Percentiles rank a stretch among this genome's conserved stretches.
Evolutionary conservation across 225 moss, liverwort and hornwort genomes (phyloP).

Genomic region (Marchantia polymorpha): DNA sequence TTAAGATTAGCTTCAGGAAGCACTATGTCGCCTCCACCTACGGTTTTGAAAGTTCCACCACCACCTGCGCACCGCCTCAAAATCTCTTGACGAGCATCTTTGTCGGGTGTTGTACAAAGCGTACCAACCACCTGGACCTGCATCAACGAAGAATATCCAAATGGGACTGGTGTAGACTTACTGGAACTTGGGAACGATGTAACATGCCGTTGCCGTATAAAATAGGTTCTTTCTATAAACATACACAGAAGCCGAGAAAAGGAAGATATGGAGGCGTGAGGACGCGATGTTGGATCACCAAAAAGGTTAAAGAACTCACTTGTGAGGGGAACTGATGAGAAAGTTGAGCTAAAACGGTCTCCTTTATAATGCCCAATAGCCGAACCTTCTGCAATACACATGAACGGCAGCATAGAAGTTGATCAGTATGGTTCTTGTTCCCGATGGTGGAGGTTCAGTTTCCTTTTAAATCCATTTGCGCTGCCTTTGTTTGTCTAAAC

Average conservation of each 20-base stretch:
- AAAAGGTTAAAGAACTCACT: constrained; percentile 36
- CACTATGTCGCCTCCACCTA: constrained; percentile 64
- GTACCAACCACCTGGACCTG: constrained; percentile 95
- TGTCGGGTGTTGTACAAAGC: constrained; percentile 74
- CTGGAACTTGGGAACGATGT: neutral
- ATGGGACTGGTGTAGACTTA: neutral
- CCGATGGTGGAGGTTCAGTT: neutral
- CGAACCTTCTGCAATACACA: constrained; percentile 62
- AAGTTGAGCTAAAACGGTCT: constrained; percentile 78
- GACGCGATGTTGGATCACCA: too few relatives aligned
- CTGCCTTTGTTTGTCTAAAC: too few relatives aligned
- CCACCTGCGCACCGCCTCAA: constrained; percentile 96
- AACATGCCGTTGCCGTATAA: too few relatives aligned
- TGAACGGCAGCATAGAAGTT: neutral
- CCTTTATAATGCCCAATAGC: constrained; percentile 82
- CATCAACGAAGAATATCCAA: neutral
- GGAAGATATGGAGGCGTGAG: neutral
- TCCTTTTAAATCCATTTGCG: too few relatives aligned
- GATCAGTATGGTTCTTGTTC: neutral
- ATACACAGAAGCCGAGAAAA: neutral
- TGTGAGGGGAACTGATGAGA: constrained; percentile 72
- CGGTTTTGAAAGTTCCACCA: constrained; percentile 80
- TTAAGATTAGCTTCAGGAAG: constrained; percentile 72
- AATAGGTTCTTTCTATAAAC: too few relatives aligned
- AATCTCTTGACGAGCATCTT: constrained; percentile 91